phyloP scores from a whole-genome alignment of 768 basidiomycete genomes.

The Collybia sordida region DNA sequence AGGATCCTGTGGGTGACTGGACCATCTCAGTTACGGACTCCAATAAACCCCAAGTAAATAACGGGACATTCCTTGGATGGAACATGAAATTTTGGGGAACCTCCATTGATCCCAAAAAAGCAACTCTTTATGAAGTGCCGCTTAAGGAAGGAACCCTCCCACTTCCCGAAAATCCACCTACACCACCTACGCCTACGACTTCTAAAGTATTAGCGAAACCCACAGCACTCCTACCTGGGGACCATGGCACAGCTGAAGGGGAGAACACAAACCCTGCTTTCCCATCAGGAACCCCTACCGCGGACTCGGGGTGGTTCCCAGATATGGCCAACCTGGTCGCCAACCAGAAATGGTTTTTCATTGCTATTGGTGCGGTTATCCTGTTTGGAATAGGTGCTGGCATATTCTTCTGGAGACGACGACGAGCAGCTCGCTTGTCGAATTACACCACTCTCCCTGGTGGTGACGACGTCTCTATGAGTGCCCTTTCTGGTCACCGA shows the following conservation, averaged over 20 bases:
- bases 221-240: slow-evolving; percentile 82
- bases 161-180: slow-evolving; percentile 36
- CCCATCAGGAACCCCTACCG: slow-evolving; percentile 41
- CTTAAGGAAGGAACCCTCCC: slow-evolving; percentile 49
- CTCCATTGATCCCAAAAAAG: slow-evolving; percentile 67
- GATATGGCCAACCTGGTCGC: slow-evolving; percentile 72
- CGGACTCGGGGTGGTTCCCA: slow-evolving; percentile 85
- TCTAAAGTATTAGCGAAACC: slow-evolving; percentile 79
- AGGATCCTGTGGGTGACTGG: slow-evolving; percentile 90
- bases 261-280: slow-evolving; percentile 81
- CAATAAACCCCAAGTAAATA: slow-evolving; percentile 47
- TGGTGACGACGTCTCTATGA: slow-evolving; percentile 79
- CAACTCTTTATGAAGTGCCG: slow-evolving; percentile 62
- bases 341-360: slow-evolving; percentile 88
- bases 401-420: slow-evolving; percentile 80
- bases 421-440: slow-evolving; percentile 33
- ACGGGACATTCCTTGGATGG: slow-evolving; percentile 84
- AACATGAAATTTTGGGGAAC: slow-evolving; percentile 92
- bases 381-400: slow-evolving; percentile 70
- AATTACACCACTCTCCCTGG: slow-evolving; percentile 61
- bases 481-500: slow-evolving; percentile 46
- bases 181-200: slow-evolving; percentile 35
- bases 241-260: slow-evolving; percentile 78
- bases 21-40: slow-evolving; percentile 85
- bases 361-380: slow-evolving; percentile 74